Evolutionary conservation across 176 grass and related monocot genomes (phyloP), one percentile per base, ranked within the genome.

Genomic region (Juncus effusus): DNA sequence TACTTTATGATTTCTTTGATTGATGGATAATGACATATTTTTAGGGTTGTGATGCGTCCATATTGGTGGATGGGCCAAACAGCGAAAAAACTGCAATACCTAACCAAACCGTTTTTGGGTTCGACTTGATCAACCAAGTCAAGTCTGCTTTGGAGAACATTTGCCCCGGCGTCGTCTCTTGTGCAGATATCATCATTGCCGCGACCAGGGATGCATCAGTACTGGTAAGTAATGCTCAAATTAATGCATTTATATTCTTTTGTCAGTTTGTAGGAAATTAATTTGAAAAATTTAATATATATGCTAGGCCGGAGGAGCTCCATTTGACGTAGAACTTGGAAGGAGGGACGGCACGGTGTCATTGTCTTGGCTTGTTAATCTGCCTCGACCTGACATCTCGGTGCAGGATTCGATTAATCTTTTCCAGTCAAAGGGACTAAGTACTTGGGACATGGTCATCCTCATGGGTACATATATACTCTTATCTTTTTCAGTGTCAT

Each of bases 21-120:
- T 37, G 35, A 42, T 19, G 5, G 14, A 35, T 67, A 36, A 5
- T 59, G 65, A 35, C 13, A 15, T 77, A 6, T n/a, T 19, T 51
- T 14, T 42, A 81, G 10, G 82, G 82, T 12, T 90, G 83, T 16
- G 79, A 90, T 67, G 87, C 76, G 6, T 90, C 87, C 13, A 61
- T 90, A 41, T 44, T 90, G 45, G 74, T 86, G 58, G 39, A 12
- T 2, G 13, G 71, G 10, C 64, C 83, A 3, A 28, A 66, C 6
- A 64, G 76, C 1, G 87, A 90, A 59, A 54, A 65, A 54, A 44
- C 40, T 38, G 79, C 83, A 3, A 3, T 74, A 12, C 72, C 79
- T 4, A 90, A 90, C 76, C 55, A 69, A 28, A 75, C 67, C 5
- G 54, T 90, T 3, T 73, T 79, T 3, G 83, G 79, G 6, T 85